phyloP scores from a whole-genome alignment of 805 yeast species.

The Starmerella sp. region DNA sequence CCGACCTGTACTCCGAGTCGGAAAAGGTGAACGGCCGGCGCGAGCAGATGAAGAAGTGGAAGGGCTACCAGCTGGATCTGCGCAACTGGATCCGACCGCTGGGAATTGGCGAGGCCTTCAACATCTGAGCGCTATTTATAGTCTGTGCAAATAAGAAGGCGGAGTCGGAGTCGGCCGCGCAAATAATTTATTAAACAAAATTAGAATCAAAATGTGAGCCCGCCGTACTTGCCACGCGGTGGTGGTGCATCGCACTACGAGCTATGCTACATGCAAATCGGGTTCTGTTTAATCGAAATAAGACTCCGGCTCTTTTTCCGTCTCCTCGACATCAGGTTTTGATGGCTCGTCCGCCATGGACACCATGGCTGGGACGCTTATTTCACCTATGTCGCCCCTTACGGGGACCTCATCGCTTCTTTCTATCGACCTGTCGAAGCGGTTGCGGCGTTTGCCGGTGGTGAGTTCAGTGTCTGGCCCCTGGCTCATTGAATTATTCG shows the following conservation, averaged over 20 bases:
- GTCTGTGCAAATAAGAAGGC: no score
- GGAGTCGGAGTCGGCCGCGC: no score
- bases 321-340: not conserved
- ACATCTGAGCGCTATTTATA: not conserved
- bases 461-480: not conserved
- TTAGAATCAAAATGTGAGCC: not conserved
- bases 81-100: constrained; percentile 56
- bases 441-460: not conserved
- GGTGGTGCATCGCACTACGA: no score
- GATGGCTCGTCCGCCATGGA: not conserved
- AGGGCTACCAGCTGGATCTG: constrained; percentile 81
- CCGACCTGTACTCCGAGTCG: constrained; percentile 37
- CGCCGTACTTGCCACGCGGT: not conserved
- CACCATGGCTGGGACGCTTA: not conserved
- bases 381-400: not conserved
- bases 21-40: constrained; percentile 37
- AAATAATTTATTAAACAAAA: constrained; percentile 25
- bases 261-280: not conserved
- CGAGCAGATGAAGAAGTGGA: constrained; percentile 59
- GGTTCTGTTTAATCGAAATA: not conserved
- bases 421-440: not conserved
- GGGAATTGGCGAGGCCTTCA: constrained; percentile 41
- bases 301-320: not conserved
- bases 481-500: not conserved
- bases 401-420: not conserved